Conservation (phyloP, 306 rosid genomes). For the Oemleria cerasiformis region DNA sequence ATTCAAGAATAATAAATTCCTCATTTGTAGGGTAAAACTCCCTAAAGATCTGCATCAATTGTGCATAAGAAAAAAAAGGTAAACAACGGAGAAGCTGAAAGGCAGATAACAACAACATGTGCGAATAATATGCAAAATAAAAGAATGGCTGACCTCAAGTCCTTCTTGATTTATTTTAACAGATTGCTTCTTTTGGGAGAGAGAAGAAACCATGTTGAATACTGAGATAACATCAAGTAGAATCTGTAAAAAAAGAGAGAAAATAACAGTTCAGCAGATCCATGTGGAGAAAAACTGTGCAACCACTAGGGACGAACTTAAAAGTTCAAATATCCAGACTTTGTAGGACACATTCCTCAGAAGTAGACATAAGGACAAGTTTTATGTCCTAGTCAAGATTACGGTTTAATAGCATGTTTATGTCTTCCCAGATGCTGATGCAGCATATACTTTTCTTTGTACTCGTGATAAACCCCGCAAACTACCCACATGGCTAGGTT, state of each 20-base stretch:
- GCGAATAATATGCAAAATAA: not conserved
- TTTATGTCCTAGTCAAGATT: not conserved
- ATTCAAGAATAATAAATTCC: slow-evolving; percentile 56
- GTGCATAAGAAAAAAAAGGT: slow-evolving; percentile 6
- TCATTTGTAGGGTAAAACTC: slow-evolving; percentile 65
- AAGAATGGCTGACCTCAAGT: slow-evolving; percentile 54
- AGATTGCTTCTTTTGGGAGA: slow-evolving; percentile 62
- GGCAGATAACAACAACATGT: not conserved
- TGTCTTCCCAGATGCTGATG: not conserved
- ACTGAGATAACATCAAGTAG: slow-evolving; percentile 66
- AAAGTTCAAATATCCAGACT: not conserved
- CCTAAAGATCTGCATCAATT: slow-evolving; percentile 54
- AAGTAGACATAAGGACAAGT: not conserved
- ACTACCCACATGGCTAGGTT: not conserved
- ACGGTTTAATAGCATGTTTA: not conserved
- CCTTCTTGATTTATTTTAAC: slow-evolving; percentile 56
- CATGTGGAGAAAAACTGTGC: too few species aligned
- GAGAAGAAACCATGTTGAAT: slow-evolving; percentile 75
- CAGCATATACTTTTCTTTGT: not conserved
- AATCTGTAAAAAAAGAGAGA: slow-evolving; percentile 44
- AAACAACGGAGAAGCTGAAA: slow-evolving; percentile 3
- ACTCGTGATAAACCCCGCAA: not conserved
- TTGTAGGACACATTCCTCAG: slow-evolving; percentile 1
- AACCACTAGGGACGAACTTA: not conserved
- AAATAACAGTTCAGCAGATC: slow-evolving; percentile 14